These are phyloP conservation scores for Neoarthrinium moseri DNA, from an alignment of 2,329 filamentous ascomycete species.

Conservation along the genomic window DNA sequence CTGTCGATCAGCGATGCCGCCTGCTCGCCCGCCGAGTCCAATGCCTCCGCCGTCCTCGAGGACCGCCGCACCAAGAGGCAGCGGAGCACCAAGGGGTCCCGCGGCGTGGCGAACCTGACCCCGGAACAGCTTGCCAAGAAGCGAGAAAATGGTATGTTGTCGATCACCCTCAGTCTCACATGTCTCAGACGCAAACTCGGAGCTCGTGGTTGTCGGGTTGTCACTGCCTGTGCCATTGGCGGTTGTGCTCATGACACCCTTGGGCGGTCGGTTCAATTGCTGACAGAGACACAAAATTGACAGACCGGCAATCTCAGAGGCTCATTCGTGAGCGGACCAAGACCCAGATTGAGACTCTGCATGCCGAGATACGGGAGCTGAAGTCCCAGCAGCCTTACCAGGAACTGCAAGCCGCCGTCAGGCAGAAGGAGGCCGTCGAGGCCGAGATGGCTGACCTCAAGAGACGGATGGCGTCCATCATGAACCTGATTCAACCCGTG, in stretches of 20 bases:
- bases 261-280: no score
- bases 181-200: no score
- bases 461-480: constrained; percentile 62
- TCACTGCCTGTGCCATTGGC: no score
- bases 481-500: constrained; percentile 63
- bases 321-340: constrained; percentile 82
- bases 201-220: no score
- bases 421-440: constrained; percentile 74
- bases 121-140: constrained; percentile 73
- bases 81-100: constrained; percentile 41
- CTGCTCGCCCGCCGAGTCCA: constrained; percentile 22
- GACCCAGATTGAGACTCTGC: constrained; percentile 73
- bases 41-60: constrained; percentile 14
- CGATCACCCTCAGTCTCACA: no score
- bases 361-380: constrained; percentile 71
- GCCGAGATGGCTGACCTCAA: constrained; percentile 79
- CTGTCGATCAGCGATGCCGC: constrained; percentile 18
- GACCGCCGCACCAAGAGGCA: constrained; percentile 42
- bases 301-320: constrained; percentile 82
- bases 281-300: no score
- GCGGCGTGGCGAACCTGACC: constrained; percentile 63
- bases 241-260: no score
- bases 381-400: constrained; percentile 79
- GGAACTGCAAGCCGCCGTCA: constrained; percentile 73
- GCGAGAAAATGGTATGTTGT: constrained; percentile 52